Conservation (phyloP, 2,329 filamentous ascomycete genomes). For the Sclerotinia minor region DNA sequence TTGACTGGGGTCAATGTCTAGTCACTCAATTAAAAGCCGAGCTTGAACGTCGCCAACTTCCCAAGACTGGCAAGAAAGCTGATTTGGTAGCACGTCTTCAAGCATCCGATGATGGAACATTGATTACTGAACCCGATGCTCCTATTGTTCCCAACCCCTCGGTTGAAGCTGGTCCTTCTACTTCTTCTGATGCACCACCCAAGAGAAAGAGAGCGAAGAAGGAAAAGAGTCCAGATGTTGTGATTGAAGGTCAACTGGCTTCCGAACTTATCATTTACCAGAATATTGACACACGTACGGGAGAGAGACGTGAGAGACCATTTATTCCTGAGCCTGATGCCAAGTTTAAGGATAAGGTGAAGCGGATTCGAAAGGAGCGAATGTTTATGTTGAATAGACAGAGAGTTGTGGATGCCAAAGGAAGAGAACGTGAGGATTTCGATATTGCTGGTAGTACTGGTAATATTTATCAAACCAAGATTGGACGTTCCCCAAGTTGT, state of each 20-base stretch:
- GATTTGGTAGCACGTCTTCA: conserved; percentile 67
- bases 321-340: conserved; percentile 30
- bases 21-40: conserved; percentile 74
- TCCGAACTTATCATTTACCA: conserved; percentile 21
- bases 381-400: conserved; percentile 33
- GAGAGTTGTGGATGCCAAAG: conserved; percentile 21
- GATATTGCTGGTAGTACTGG: conserved; percentile 33
- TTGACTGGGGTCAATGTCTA: conserved; percentile 56
- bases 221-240: conserved; percentile 23
- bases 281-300: conserved; percentile 20
- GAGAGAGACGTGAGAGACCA: conserved; percentile 26
- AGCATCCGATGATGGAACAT: conserved; percentile 40
- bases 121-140: background rate
- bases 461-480: conserved; percentile 29
- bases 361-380: conserved; percentile 30
- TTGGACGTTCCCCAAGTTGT: conserved; percentile 29
- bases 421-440: conserved; percentile 27
- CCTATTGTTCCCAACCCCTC: background rate
- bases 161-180: conserved; percentile 3
- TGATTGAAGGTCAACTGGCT: conserved; percentile 28
- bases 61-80: conserved; percentile 66
- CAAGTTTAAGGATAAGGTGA: conserved; percentile 29
- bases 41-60: conserved; percentile 65
- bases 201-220: conserved; percentile 24
- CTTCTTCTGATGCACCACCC: conserved; percentile 11